These are phyloP conservation scores for Sporobolus alterniflorus DNA, from an alignment of 202 grass and related monocot species.

Conservation along the genomic window DNA sequence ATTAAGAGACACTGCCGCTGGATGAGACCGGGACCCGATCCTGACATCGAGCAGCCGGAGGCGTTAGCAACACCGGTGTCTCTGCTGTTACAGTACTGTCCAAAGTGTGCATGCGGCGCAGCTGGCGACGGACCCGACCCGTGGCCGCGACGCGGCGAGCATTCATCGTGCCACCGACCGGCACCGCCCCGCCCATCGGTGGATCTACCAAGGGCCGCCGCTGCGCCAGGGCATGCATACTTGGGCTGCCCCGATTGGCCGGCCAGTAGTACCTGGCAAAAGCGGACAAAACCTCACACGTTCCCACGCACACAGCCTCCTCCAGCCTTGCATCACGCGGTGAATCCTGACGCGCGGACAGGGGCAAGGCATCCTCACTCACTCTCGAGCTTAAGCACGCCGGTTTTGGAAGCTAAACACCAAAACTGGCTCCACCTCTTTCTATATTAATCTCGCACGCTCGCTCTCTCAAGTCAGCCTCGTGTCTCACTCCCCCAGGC, in stretches of 20 bases:
- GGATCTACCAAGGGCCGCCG: neutral
- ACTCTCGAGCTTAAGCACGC: neutral
- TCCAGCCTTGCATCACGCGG: too few relatives aligned
- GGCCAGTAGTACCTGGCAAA: slow-evolving; percentile 26
- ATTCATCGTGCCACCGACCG: neutral
- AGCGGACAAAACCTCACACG: slow-evolving; percentile 3
- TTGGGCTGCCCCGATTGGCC: slow-evolving; percentile 30
- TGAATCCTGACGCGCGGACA: slow-evolving; percentile 23
- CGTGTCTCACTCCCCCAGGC: too few relatives aligned
- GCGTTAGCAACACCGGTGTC: too few relatives aligned
- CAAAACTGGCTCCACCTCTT: neutral
- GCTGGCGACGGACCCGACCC: neutral
- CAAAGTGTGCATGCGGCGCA: too few relatives aligned
- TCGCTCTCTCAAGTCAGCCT: neutral
- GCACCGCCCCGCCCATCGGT: neutral
- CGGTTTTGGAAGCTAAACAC: slow-evolving; percentile 1
- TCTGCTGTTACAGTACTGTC: too few relatives aligned
- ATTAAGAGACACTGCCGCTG: too few relatives aligned
- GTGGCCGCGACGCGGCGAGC: neutral
- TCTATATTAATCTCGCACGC: neutral
- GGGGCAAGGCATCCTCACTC: neutral
- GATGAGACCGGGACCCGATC: too few relatives aligned
- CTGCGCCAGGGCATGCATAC: too few relatives aligned
- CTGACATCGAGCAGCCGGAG: too few relatives aligned
- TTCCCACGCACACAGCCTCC: neutral